Percentiles rank a stretch among this genome's conserved stretches.
Conservation (phyloP, 352 stramenopile genomes). For the Heterotrichella gracilis region DNA sequence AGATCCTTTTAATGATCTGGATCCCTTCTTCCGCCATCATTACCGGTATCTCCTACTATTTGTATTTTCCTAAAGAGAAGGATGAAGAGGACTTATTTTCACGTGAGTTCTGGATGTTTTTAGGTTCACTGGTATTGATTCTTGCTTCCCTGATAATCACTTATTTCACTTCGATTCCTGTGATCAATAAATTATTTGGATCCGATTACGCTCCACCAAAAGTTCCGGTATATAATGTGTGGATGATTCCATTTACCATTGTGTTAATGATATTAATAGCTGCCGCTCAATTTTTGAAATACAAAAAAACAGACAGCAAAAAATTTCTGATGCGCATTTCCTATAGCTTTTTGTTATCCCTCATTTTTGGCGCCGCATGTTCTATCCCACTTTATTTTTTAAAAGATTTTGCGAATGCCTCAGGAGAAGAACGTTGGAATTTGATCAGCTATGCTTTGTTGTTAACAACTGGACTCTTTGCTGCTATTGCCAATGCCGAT, state of each 20-base stretch:
- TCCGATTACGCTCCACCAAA: not conserved
- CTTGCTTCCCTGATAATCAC: not conserved
- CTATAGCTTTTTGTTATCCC: not conserved
- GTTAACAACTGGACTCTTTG: not conserved
- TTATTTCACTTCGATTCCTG: not conserved
- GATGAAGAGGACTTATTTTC: not conserved
- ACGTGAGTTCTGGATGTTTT: slow-evolving; percentile 1
- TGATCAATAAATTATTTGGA: not conserved
- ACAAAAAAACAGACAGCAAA: not conserved
- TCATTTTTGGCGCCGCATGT: not conserved
- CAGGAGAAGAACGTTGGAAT: not conserved
- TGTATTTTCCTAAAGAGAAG: not conserved
- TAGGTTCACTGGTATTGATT: not conserved
- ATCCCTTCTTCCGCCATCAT: not conserved
- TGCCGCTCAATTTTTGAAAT: not conserved
- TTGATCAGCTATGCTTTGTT: not conserved
- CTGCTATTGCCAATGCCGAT: not conserved
- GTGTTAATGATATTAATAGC: not conserved
- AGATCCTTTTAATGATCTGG: not conserved
- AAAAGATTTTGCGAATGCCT: not conserved
- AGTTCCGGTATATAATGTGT: not conserved
- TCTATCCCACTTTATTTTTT: not conserved
- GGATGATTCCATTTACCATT: not conserved
- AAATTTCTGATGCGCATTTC: not conserved
- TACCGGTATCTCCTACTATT: not conserved